Evolutionary conservation across 345 rosid genomes (phyloP).

Genomic region (Euphorbia peplus): DNA sequence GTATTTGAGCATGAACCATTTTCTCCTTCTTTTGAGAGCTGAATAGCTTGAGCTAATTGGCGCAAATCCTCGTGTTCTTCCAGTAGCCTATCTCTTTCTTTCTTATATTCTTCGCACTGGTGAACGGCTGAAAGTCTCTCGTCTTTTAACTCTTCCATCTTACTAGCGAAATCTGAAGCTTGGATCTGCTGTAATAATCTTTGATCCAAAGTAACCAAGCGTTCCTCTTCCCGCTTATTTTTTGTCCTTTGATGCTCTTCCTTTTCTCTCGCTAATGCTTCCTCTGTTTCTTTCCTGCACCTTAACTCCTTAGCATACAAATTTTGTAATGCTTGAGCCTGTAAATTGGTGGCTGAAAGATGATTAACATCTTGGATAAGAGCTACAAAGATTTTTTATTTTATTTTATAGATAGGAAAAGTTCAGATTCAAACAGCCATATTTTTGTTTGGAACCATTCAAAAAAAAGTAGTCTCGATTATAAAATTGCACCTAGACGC

Average conservation of each 20-base stretch:
- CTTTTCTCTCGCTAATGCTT: slow-evolving; percentile 48
- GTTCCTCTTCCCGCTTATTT: slow-evolving; percentile 46
- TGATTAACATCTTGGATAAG: slow-evolving; percentile 4
- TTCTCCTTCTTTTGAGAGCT: slow-evolving; percentile 53
- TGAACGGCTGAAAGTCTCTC: slow-evolving; percentile 75
- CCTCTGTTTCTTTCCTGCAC: slow-evolving; percentile 64
- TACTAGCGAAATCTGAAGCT: slow-evolving; percentile 47
- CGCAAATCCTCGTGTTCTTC: slow-evolving; percentile 66
- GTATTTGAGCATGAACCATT: slow-evolving; percentile 33
- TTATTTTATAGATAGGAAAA: too few relatives aligned
- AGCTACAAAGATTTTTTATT: too few relatives aligned
- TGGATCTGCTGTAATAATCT: slow-evolving; percentile 47
- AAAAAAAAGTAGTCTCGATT: too few relatives aligned
- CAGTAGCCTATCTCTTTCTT: slow-evolving; percentile 64
- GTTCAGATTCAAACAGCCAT: too few relatives aligned
- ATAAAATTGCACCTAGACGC: too few relatives aligned
- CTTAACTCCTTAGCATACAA: slow-evolving; percentile 52
- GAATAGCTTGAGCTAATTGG: slow-evolving; percentile 56
- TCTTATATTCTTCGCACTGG: slow-evolving; percentile 52
- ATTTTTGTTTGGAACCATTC: too few relatives aligned
- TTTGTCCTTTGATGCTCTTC: slow-evolving; percentile 52
- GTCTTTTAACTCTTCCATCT: slow-evolving; percentile 53
- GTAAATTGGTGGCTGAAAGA: slow-evolving; percentile 10
- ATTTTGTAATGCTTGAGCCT: slow-evolving; percentile 63
- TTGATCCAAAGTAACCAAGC: slow-evolving; percentile 42